A percentile compares a stretch with the other conserved stretches of the same genome.
These are phyloP conservation scores for Schoenoplectus triqueter DNA, from an alignment of 202 grass and related monocot species.

Conservation along the genomic window DNA sequence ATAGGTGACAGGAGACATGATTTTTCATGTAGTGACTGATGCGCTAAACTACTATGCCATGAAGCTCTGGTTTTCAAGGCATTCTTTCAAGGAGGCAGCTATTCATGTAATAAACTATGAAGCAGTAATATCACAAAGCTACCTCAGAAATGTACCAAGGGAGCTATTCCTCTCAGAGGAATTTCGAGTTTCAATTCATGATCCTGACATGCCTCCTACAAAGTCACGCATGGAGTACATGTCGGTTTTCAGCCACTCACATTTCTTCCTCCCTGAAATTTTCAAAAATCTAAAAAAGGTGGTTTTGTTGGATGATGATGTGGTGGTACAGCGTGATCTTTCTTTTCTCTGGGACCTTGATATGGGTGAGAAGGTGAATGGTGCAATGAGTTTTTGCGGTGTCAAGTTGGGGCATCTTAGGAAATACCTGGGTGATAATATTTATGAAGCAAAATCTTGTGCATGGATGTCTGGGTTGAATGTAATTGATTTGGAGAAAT, in stretches of 20 bases:
- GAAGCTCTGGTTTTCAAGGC: conserved; percentile 90
- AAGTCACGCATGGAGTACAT: conserved; percentile 81
- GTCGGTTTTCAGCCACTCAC: conserved; percentile 89
- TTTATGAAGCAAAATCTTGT: conserved; percentile 79
- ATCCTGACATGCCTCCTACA: conserved; percentile 55
- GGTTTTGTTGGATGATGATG: conserved; percentile 89
- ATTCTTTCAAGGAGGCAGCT: conserved; percentile 67
- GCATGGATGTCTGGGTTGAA: conserved; percentile 97
- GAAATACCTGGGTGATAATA: conserved; percentile 59
- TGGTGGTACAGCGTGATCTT: conserved; percentile 85
- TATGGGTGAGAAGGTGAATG: conserved; percentile 93
- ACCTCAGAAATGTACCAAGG: conserved; percentile 49
- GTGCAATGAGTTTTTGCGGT: conserved; percentile 78
- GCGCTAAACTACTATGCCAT: conserved; percentile 89
- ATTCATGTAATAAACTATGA: conserved; percentile 90
- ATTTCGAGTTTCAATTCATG: conserved; percentile 83
- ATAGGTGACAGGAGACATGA: conserved; percentile 66
- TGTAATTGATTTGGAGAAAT: conserved; percentile 86
- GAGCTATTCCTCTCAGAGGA: conserved; percentile 81
- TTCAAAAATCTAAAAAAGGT: conserved; percentile 91
- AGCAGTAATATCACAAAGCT: conserved; percentile 59
- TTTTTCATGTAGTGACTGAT: conserved; percentile 88
- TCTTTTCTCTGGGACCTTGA: conserved; percentile 87
- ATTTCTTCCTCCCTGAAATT: conserved; percentile 93
- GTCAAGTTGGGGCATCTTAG: conserved; percentile 70